Base-by-base conservation (phyloP, 306 rosid genomes). In the Hippophae tibetana region DNA sequence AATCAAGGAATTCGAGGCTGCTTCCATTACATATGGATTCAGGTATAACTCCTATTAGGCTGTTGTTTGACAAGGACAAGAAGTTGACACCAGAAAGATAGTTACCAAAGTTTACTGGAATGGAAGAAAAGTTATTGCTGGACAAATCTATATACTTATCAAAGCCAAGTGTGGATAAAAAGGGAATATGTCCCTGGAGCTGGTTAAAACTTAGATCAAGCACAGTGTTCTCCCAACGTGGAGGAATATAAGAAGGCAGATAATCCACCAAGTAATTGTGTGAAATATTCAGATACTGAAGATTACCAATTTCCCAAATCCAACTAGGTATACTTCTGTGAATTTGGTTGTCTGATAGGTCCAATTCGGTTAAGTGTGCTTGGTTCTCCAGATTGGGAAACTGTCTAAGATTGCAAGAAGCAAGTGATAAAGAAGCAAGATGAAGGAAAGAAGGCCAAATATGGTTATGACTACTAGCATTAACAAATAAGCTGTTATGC, bases 271-370 rank as follows among this genome's bases (percentile, higher is more conserved):
- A 0, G 11, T 26, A 25, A 13, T 54, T 83, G 64, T 59, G 18
- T 42, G 85, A 79, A 49, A 83, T 71, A 45, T 77, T 83, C 60
- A 83, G 51, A 1, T 25, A 11, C 1, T 0, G 0, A 3, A 81
- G 71, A 31, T 6, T 49, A 25, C 53, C 53, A 26, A 65, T 27
- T 9, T 55, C 27, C 83, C 79, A 77, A 13, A 74, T 63, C 85
- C 83, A 77, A 6, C 2, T n/a, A 27, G 89, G 85, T 40, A 79
- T 56, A 12, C 43, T 23, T n/a, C 78, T 79, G 12, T 0, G 3
- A 65, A 82, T 75, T 2, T 8, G 47, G 45, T 82, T 82, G 6
- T 40, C 2, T 7, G 85, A 76, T 42, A 79, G 84, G 66, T 79
- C 82, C 40, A 82, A 57, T 64, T 3, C 0, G 2, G 3, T 0